phyloP scores from a whole-genome alignment of 768 basidiomycete species.

The Pleurotus platypus region DNA sequence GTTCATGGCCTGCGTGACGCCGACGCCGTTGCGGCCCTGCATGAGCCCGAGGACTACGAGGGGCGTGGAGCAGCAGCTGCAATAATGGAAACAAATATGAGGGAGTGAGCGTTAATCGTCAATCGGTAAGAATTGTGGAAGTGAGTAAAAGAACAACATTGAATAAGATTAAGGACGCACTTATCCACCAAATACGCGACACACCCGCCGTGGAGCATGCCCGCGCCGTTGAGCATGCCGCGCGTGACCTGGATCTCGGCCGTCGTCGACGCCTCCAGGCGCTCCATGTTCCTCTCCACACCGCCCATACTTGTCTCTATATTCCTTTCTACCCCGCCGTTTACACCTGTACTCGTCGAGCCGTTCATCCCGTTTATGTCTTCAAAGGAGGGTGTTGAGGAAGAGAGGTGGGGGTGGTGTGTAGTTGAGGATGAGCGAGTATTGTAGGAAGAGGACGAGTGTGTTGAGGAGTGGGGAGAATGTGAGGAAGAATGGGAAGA shows the following conservation, averaged over 20 bases:
- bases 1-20: conserved; percentile 71
- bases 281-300: conserved; percentile 30
- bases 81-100: conserved; percentile 19
- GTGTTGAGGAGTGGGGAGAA: too few relatives aligned
- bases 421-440: too few relatives aligned
- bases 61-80: conserved; percentile 63
- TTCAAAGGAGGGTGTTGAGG: too few relatives aligned
- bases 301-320: conserved; percentile 18
- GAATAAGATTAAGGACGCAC: conserved; percentile 26
- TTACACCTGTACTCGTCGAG: too few relatives aligned
- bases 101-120: conserved; percentile 43
- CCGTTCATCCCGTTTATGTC: too few relatives aligned
- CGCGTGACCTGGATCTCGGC: conserved; percentile 63
- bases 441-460: too few relatives aligned
- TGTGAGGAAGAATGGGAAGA: too few relatives aligned
- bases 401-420: too few relatives aligned
- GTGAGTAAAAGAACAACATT: too few relatives aligned
- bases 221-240: conserved; percentile 69
- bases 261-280: conserved; percentile 57
- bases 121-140: too few relatives aligned
- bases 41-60: conserved; percentile 64
- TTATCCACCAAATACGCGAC: conserved; percentile 74
- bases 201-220: conserved; percentile 75
- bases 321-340: too few relatives aligned
- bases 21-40: conserved; percentile 62